phyloP scores from a whole-genome alignment of 345 rosid species.

The Aegle marmelos region DNA sequence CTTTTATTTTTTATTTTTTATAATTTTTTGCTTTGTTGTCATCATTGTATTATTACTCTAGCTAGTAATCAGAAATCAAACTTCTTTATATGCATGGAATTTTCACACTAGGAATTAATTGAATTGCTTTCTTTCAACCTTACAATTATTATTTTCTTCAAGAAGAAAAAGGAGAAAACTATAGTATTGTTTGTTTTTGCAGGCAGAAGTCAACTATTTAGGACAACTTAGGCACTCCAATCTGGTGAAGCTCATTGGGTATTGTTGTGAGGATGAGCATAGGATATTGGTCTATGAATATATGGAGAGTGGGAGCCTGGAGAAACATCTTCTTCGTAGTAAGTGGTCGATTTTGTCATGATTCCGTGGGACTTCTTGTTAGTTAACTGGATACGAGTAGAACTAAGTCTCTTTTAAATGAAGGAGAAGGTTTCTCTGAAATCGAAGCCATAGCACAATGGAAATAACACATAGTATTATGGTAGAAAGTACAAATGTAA shows the following conservation, averaged over 20 bases:
- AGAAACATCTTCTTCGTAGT: conserved; percentile 96
- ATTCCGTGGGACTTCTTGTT: not conserved
- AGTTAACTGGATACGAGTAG: not conserved
- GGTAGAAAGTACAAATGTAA: not conserved
- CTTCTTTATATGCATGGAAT: not conserved
- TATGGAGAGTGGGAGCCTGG: conserved; percentile 91
- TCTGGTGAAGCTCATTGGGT: conserved; percentile 97
- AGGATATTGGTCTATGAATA: conserved; percentile 88
- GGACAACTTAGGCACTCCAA: conserved; percentile 90
- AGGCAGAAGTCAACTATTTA: conserved; percentile 95
- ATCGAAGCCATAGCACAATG: not conserved
- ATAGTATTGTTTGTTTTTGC: conserved; percentile 25
- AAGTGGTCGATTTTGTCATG: conserved; percentile 29
- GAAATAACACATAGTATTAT: not conserved
- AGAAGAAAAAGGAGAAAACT: no score
- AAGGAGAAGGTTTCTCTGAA: not conserved
- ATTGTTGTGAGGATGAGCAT: conserved; percentile 96
- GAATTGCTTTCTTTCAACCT: not conserved
- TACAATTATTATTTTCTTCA: no score
- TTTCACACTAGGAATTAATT: not conserved
- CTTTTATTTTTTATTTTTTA: not conserved
- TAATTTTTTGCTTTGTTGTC: not conserved
- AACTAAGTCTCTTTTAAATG: not conserved
- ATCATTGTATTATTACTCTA: not conserved
- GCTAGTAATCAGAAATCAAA: not conserved